Evolutionary conservation across 306 rosid genomes (phyloP).

Genomic region (Purshia tridentata): DNA sequence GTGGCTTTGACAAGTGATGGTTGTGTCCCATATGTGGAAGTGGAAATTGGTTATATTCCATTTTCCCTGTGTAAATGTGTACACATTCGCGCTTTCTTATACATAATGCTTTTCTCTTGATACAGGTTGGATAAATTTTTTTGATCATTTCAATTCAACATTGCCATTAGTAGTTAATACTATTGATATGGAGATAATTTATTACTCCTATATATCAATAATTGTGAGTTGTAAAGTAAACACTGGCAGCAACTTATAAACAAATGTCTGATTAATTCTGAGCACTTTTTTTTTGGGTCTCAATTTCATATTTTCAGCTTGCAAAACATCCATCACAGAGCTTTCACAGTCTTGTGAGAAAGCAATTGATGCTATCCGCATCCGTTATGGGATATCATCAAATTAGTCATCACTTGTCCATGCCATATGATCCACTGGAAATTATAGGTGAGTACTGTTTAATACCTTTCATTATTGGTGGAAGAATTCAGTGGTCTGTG

Average conservation of each 20-base stretch:
- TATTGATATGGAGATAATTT: background rate
- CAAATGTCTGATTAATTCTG: background rate
- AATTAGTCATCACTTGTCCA: conserved; percentile 33
- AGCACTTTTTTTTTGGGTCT: background rate
- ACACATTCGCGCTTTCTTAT: too few relatives aligned
- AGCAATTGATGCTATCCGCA: conserved; percentile 61
- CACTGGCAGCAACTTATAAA: background rate
- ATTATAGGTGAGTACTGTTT: conserved; percentile 32
- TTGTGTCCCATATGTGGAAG: background rate
- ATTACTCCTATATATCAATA: too few relatives aligned
- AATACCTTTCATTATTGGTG: conserved; percentile 7
- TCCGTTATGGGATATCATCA: conserved; percentile 57
- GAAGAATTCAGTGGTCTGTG: background rate
- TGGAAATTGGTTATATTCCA: background rate
- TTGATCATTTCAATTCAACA: background rate
- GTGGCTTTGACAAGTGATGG: background rate
- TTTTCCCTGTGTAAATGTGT: background rate
- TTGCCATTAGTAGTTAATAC: background rate
- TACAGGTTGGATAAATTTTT: background rate
- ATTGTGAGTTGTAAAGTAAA: background rate
- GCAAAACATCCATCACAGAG: conserved; percentile 65
- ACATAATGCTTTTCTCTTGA: background rate
- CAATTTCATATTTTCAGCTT: conserved; percentile 43
- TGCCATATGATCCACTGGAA: conserved; percentile 14
- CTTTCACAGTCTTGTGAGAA: conserved; percentile 73